Conservation (phyloP, 441 rosid species). For the Brassica balearica region DNA sequence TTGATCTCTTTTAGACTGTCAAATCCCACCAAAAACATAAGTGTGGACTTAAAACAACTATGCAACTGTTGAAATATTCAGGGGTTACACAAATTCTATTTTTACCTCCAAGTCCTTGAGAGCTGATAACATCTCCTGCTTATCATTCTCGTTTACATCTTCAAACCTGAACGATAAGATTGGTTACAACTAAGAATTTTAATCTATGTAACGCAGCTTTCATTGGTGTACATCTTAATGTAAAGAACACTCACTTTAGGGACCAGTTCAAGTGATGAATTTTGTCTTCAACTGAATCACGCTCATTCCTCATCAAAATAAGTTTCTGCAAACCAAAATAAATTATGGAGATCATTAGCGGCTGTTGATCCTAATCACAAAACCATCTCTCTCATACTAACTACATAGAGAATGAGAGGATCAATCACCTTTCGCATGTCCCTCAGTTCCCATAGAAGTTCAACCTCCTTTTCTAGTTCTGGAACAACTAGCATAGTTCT, state of each 20-base stretch:
- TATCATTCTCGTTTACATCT: slow-evolving; percentile 51
- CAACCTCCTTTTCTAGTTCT: slow-evolving; percentile 95
- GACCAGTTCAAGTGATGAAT: slow-evolving; percentile 90
- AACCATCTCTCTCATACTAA: background rate
- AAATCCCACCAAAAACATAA: slow-evolving; percentile 18
- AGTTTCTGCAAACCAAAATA: slow-evolving; percentile 63
- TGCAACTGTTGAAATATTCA: slow-evolving; percentile 2
- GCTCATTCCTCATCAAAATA: slow-evolving; percentile 73
- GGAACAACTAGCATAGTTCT: slow-evolving; percentile 99
- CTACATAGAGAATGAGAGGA: slow-evolving; percentile 20
- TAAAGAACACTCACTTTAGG: slow-evolving; percentile 60
- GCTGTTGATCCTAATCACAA: background rate
- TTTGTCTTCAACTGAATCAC: slow-evolving; percentile 88
- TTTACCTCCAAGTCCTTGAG: slow-evolving; percentile 70
- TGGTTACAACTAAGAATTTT: background rate
- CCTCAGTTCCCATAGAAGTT: slow-evolving; percentile 83
- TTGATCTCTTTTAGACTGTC: slow-evolving; percentile 57
- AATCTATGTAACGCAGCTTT: background rate
- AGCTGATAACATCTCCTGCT: slow-evolving; percentile 49
- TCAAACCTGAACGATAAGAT: slow-evolving; percentile 57
- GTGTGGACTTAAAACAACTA: slow-evolving; percentile 11
- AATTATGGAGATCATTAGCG: background rate
- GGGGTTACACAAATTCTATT: slow-evolving; percentile 15
- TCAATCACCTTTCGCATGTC: slow-evolving; percentile 71
- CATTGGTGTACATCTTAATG: background rate